phyloP scores from a whole-genome alignment of 2,329 filamentous ascomycete species.

The Pyrenophora teres region DNA sequence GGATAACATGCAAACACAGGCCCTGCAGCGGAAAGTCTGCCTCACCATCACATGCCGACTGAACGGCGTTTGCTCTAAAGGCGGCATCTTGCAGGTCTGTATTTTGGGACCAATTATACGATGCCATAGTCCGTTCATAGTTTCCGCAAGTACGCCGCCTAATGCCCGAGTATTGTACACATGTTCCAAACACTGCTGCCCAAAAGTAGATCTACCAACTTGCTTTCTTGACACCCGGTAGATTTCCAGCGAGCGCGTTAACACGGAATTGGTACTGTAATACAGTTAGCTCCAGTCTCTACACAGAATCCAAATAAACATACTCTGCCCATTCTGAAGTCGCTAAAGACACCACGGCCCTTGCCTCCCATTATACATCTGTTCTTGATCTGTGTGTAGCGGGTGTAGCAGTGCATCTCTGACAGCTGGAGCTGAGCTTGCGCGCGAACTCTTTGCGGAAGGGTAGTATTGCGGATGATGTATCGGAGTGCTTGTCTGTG shows the following conservation, averaged over 20 bases:
- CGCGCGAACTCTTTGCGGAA: conserved; percentile 79
- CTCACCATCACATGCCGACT: no score
- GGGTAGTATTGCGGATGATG: conserved; percentile 88
- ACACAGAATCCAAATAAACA: conserved; percentile 38
- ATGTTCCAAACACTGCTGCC: background rate
- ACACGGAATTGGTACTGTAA: conserved; percentile 89
- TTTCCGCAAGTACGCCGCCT: conserved; percentile 34
- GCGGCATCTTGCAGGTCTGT: background rate
- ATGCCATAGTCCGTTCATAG: conserved; percentile 18
- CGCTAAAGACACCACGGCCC: conserved; percentile 84
- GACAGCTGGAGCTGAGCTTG: conserved; percentile 91
- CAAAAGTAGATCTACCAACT: conserved; percentile 72
- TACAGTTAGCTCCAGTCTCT: conserved; percentile 15
- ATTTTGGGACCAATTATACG: conserved; percentile 1
- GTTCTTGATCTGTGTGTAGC: conserved; percentile 91
- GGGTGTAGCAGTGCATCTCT: conserved; percentile 95
- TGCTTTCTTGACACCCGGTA: conserved; percentile 94
- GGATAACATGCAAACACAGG: no score
- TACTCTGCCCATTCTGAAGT: conserved; percentile 91
- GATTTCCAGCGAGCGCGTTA: conserved; percentile 80
- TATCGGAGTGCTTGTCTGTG: conserved; percentile 78
- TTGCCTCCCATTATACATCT: conserved; percentile 92
- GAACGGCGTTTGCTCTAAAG: background rate
- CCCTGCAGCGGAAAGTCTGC: no score
- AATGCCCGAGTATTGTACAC: conserved; percentile 31